A percentile compares a stretch with the other conserved stretches of the same genome.
These are phyloP conservation scores for Mangifera indica DNA, from an alignment of 345 rosid species.

Conservation along the genomic window DNA sequence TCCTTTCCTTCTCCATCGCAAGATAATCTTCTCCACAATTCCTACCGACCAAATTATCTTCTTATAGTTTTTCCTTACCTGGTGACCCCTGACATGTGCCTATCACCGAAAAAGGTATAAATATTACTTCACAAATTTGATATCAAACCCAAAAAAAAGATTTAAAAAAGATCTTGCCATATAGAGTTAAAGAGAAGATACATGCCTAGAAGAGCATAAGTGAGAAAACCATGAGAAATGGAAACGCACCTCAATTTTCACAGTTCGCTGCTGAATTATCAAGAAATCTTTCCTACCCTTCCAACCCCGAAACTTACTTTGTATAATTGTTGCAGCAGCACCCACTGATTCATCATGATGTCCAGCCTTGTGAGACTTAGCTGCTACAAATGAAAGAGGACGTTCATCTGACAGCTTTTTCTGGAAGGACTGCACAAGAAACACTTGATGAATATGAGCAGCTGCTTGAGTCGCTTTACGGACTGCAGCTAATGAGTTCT, in stretches of 20 bases:
- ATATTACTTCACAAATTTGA: constrained; percentile 12
- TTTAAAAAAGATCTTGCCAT: background rate
- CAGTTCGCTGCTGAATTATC: constrained; percentile 67
- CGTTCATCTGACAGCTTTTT: constrained; percentile 69
- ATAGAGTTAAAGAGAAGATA: background rate
- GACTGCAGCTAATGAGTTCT: constrained; percentile 82
- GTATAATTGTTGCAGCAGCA: constrained; percentile 78
- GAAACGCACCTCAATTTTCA: constrained; percentile 72
- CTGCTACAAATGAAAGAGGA: constrained; percentile 64
- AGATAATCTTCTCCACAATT: constrained; percentile 78
- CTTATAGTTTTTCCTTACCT: constrained; percentile 75
- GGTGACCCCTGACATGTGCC: constrained; percentile 95
- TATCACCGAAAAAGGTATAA: constrained; percentile 31
- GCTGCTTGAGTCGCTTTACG: constrained; percentile 88
- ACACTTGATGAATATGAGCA: constrained; percentile 82
- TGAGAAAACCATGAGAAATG: background rate
- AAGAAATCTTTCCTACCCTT: constrained; percentile 84
- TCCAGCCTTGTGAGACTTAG: constrained; percentile 53
- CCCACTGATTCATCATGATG: constrained; percentile 61
- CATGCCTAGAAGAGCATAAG: background rate
- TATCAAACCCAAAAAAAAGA: constrained; percentile 8
- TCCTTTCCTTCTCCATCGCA: constrained; percentile 94
- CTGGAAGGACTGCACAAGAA: constrained; percentile 89
- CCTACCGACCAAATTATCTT: constrained; percentile 92
- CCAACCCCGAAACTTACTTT: constrained; percentile 85